phyloP scores from a whole-genome alignment of 768 basidiomycete species.

The Obba rivulosa region DNA sequence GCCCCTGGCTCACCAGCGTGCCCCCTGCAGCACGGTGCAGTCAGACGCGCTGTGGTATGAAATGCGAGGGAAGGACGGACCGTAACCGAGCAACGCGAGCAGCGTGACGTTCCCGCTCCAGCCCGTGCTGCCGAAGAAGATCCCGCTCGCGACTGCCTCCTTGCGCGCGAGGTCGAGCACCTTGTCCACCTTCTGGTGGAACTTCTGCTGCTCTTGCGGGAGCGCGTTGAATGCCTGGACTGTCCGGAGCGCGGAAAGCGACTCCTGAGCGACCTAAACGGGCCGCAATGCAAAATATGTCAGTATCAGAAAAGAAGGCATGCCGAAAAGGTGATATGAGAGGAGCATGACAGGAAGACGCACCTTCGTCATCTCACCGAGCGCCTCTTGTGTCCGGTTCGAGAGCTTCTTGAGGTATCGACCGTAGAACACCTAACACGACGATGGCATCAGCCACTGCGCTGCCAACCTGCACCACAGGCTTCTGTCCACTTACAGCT shows the following conservation, averaged over 20 bases:
- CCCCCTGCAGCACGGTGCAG: slow-evolving; percentile 51
- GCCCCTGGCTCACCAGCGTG: slow-evolving; percentile 80
- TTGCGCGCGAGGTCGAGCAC: slow-evolving; percentile 76
- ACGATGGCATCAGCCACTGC: neutral
- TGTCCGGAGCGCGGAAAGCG: slow-evolving; percentile 80
- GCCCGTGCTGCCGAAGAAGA: slow-evolving; percentile 89
- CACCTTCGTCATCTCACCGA: slow-evolving; percentile 90
- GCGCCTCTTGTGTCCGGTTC: slow-evolving; percentile 87
- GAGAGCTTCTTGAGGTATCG: slow-evolving; percentile 90
- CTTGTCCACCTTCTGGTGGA: slow-evolving; percentile 54
- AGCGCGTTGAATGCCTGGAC: slow-evolving; percentile 90
- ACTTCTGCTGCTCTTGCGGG: slow-evolving; percentile 71
- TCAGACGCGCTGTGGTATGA: neutral
- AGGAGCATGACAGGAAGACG: slow-evolving; percentile 3
- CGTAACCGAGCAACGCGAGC: slow-evolving; percentile 86
- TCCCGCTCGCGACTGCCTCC: slow-evolving; percentile 85
- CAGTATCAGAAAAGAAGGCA: neutral
- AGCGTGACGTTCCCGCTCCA: slow-evolving; percentile 94
- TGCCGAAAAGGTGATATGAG: too few relatives aligned
- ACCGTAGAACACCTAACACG: slow-evolving; percentile 82
- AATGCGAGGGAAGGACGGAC: slow-evolving; percentile 33
- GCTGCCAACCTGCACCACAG: slow-evolving; percentile 20
- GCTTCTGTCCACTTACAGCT: slow-evolving; percentile 60
- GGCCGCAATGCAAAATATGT: neutral
- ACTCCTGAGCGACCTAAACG: slow-evolving; percentile 76